phyloP scores from a whole-genome alignment of 768 basidiomycete genomes.

The Termitomyces sp. region DNA sequence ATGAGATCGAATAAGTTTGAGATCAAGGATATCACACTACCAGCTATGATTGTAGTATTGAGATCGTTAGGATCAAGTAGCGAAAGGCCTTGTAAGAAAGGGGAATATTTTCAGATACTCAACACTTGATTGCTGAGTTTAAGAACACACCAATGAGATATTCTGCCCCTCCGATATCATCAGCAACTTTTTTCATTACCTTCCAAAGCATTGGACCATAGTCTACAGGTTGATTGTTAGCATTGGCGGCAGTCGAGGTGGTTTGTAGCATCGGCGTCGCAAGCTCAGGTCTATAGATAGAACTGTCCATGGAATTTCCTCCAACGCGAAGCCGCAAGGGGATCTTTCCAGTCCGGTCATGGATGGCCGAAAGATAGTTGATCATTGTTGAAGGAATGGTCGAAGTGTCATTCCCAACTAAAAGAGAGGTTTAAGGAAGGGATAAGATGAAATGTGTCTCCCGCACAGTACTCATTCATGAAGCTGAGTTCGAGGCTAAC shows the following conservation, averaged over 20 bases:
- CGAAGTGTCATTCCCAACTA: constrained; percentile 47
- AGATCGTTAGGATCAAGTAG: constrained; percentile 32
- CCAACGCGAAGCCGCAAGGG: constrained; percentile 45
- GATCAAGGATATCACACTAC: constrained; percentile 6
- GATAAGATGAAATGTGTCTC: neutral
- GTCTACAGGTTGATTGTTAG: constrained; percentile 40
- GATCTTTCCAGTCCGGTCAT: constrained; percentile 34
- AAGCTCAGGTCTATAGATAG: constrained; percentile 35
- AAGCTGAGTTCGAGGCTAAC: constrained; percentile 62
- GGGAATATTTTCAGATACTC: neutral
- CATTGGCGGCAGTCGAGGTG: constrained; percentile 24
- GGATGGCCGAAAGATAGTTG: constrained; percentile 53
- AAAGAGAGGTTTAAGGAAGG: neutral
- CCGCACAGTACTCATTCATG: constrained; percentile 48
- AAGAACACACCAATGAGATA: constrained; percentile 25
- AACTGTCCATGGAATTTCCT: constrained; percentile 41
- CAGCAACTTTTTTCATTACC: constrained; percentile 33
- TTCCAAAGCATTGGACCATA: constrained; percentile 44
- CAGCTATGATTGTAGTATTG: constrained; percentile 24
- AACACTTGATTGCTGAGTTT: neutral
- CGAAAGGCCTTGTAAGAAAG: constrained; percentile 30
- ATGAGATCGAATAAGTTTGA: neutral
- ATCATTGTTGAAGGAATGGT: constrained; percentile 47
- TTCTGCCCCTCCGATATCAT: constrained; percentile 20
- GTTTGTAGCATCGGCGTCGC: constrained; percentile 36